A percentile compares a stretch with the other conserved stretches of the same genome.
phyloP scores from a whole-genome alignment of 1,284 basidiomycete species.

The Phylloboletellus chloephorus region DNA sequence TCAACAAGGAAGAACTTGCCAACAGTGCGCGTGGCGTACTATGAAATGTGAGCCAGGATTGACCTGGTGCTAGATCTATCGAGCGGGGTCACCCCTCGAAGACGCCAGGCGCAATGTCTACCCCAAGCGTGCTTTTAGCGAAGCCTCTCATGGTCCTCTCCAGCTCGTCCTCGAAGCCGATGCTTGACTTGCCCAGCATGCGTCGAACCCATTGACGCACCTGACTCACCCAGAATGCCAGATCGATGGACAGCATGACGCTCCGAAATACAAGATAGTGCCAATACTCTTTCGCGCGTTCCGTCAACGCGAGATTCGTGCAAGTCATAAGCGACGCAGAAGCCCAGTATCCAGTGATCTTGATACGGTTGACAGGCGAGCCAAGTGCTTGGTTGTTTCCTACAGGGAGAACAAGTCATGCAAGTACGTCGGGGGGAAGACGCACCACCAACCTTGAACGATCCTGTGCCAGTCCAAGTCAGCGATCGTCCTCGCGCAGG shows the following conservation, averaged over 20 bases:
- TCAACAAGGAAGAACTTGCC: too few species aligned
- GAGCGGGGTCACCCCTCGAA: conserved; percentile 35
- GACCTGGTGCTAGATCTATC: too few species aligned
- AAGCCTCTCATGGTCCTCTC: conserved; percentile 55
- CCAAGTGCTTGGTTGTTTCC: conserved; percentile 75
- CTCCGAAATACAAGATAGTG: conserved; percentile 49
- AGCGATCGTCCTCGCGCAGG: background rate
- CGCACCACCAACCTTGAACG: conserved; percentile 48
- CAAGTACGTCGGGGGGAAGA: background rate
- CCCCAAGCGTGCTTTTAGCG: conserved; percentile 55
- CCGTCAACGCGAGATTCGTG: conserved; percentile 35
- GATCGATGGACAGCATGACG: conserved; percentile 51
- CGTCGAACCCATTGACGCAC: conserved; percentile 43
- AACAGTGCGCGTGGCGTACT: too few species aligned
- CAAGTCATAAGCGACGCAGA: conserved; percentile 48
- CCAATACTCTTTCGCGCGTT: conserved; percentile 43
- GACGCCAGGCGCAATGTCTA: conserved; percentile 43
- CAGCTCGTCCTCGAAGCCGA: conserved; percentile 60
- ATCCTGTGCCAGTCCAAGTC: conserved; percentile 36
- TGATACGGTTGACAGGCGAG: conserved; percentile 82
- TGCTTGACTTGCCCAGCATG: conserved; percentile 29
- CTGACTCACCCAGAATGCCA: conserved; percentile 52
- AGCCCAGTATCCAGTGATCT: conserved; percentile 73
- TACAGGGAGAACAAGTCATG: conserved; percentile 18
- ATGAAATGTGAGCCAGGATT: too few species aligned